Evolutionary conservation across 768 basidiomycete genomes (phyloP).

Genomic region (Amanita polypyramis): DNA sequence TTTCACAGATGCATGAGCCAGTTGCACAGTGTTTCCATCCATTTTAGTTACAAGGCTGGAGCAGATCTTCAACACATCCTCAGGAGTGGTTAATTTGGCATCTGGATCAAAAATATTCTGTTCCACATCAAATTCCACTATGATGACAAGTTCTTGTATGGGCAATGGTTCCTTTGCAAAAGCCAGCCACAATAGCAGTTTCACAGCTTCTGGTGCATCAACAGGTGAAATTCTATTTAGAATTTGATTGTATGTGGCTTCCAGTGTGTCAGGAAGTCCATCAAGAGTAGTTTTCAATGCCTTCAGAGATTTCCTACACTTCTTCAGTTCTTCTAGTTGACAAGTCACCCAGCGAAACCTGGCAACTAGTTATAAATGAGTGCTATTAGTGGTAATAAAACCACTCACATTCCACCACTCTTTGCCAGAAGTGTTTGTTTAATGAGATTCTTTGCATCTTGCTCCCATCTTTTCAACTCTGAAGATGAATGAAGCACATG

Average conservation of each 20-base stretch:
- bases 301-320: background rate
- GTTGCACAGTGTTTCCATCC: background rate
- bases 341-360: background rate
- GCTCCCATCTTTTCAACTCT: background rate
- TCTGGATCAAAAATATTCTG: background rate
- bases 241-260: background rate
- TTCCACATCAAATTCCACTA: background rate
- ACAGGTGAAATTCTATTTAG: background rate
- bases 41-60: background rate
- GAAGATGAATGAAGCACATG: background rate
- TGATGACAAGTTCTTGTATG: background rate
- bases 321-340: conserved; percentile 2
- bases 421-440: background rate
- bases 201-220: background rate
- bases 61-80: background rate
- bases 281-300: background rate
- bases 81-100: background rate
- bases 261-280: background rate
- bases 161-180: background rate
- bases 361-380: background rate
- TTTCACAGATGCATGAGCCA: background rate
- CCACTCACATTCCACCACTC: background rate
- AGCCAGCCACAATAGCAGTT: background rate
- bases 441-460: background rate
- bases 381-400: background rate